These are phyloP conservation scores for Sporothrix protearum DNA, from an alignment of 2,329 filamentous ascomycete species.

Conservation along the genomic window DNA sequence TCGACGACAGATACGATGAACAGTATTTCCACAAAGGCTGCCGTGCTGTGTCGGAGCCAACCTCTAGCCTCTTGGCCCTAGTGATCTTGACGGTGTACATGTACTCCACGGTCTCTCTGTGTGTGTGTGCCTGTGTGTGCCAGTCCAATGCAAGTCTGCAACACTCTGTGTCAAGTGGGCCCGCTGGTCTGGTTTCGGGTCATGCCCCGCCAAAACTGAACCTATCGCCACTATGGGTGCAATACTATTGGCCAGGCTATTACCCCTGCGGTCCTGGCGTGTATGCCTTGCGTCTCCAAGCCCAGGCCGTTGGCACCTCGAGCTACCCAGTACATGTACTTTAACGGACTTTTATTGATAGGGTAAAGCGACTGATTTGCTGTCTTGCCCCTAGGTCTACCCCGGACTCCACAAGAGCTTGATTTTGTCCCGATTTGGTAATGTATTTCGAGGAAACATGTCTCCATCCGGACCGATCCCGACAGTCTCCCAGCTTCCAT, in stretches of 20 bases:
- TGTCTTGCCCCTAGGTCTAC: too few relatives aligned
- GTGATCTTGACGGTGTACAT: not conserved
- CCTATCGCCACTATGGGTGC: not conserved
- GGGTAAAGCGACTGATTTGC: too few relatives aligned
- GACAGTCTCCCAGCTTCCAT: too few relatives aligned
- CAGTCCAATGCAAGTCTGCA: not conserved
- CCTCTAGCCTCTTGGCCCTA: not conserved
- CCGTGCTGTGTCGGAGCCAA: not conserved
- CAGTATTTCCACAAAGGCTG: not conserved
- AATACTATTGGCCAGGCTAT: not conserved
- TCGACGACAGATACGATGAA: not conserved
- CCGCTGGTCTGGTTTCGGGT: not conserved
- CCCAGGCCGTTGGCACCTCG: too few relatives aligned
- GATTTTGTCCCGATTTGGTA: too few relatives aligned
- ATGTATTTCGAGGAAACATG: too few relatives aligned
- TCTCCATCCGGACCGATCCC: too few relatives aligned
- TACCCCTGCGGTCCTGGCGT: not conserved
- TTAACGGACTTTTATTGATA: too few relatives aligned
- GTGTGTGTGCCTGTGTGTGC: not conserved
- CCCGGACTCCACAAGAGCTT: too few relatives aligned
- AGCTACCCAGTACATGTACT: too few relatives aligned
- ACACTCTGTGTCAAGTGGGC: not conserved
- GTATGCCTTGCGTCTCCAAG: not conserved
- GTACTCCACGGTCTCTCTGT: not conserved
- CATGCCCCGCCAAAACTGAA: not conserved